phyloP scores from a whole-genome alignment of 371 early-diverging fungal species.

The Blastocladiella emersonii region DNA sequence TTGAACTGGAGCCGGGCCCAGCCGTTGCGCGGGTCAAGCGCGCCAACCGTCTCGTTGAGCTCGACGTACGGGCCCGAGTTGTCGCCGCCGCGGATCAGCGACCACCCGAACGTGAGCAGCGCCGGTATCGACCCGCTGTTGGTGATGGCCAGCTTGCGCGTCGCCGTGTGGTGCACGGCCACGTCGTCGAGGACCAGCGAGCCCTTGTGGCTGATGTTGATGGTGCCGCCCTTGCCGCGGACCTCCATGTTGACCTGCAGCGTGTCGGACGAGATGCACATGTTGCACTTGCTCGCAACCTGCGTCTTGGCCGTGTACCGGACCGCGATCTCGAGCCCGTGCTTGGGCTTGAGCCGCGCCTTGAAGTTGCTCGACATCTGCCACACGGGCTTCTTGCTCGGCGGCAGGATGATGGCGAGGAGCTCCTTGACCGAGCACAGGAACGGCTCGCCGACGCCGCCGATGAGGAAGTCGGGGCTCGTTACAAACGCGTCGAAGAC shows the following conservation, averaged over 20 bases:
- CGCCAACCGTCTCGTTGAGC: constrained; percentile 24
- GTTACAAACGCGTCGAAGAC: constrained; percentile 7
- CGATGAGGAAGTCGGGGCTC: background rate
- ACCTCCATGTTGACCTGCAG: constrained; percentile 23
- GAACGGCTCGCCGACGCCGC: background rate
- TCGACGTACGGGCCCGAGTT: constrained; percentile 15
- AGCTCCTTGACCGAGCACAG: background rate
- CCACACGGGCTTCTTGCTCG: background rate
- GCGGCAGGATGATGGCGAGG: background rate
- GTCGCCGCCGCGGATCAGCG: constrained; percentile 24
- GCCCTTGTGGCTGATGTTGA: constrained; percentile 28
- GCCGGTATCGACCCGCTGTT: constrained; percentile 41
- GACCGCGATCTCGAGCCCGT: background rate
- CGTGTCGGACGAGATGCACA: constrained; percentile 27
- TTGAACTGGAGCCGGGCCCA: constrained; percentile 24
- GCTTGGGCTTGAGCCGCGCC: constrained; percentile 1
- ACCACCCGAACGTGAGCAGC: constrained; percentile 31
- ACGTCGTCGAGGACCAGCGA: constrained; percentile 40
- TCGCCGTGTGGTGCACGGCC: constrained; percentile 30
- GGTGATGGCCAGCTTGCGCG: constrained; percentile 25
- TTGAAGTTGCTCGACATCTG: background rate
- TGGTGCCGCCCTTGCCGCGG: constrained; percentile 38
- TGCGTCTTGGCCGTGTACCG: background rate
- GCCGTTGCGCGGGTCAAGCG: constrained; percentile 30
- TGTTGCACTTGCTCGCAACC: constrained; percentile 12